Percentiles rank a stretch among this genome's conserved stretches.
phyloP scores from a whole-genome alignment of 495 filamentous ascomycete species.

The Penicillium coprophilum region DNA sequence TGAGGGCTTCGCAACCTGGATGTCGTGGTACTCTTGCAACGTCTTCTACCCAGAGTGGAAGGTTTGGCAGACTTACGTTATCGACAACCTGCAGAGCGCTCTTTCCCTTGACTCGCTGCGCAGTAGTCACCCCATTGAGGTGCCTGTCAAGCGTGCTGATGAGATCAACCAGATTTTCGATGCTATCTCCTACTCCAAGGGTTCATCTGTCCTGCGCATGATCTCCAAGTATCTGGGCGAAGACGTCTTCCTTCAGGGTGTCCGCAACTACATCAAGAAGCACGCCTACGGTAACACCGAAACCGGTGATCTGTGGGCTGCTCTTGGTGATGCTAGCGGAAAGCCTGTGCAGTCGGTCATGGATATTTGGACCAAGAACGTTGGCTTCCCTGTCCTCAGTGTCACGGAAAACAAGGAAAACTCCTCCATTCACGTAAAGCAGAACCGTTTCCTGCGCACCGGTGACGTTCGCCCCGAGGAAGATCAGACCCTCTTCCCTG shows the following conservation, averaged over 20 bases:
- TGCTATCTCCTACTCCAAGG: slow-evolving; percentile 96
- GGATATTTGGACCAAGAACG: slow-evolving; percentile 69
- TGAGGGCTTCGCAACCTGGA: slow-evolving; percentile 97
- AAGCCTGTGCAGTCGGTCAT: slow-evolving; percentile 78
- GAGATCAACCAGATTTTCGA: slow-evolving; percentile 99
- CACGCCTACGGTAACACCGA: slow-evolving; percentile 76
- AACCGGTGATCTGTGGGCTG: slow-evolving; percentile 89
- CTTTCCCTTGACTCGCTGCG: slow-evolving; percentile 85
- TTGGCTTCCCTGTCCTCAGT: slow-evolving; percentile 64
- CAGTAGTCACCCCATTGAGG: slow-evolving; percentile 96
- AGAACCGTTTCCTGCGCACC: slow-evolving; percentile 68
- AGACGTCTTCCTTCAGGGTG: slow-evolving; percentile 89
- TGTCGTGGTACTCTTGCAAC: slow-evolving; percentile 60
- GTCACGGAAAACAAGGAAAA: slow-evolving; percentile 53
- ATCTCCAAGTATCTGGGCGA: slow-evolving; percentile 94
- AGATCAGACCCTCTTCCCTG: slow-evolving; percentile 68
- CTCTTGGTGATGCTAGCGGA: slow-evolving; percentile 84
- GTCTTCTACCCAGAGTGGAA: slow-evolving; percentile 97
- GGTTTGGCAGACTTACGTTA: slow-evolving; percentile 95
- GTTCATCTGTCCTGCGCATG: slow-evolving; percentile 94
- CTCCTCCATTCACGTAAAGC: slow-evolving; percentile 56
- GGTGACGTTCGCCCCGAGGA: slow-evolving; percentile 66
- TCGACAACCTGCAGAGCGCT: slow-evolving; percentile 85
- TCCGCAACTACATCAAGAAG: slow-evolving; percentile 89
- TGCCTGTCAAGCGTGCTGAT: slow-evolving; percentile 90